Conservation (phyloP, 1,284 basidiomycete species). For the Trichosporon coremiiforme region DNA sequence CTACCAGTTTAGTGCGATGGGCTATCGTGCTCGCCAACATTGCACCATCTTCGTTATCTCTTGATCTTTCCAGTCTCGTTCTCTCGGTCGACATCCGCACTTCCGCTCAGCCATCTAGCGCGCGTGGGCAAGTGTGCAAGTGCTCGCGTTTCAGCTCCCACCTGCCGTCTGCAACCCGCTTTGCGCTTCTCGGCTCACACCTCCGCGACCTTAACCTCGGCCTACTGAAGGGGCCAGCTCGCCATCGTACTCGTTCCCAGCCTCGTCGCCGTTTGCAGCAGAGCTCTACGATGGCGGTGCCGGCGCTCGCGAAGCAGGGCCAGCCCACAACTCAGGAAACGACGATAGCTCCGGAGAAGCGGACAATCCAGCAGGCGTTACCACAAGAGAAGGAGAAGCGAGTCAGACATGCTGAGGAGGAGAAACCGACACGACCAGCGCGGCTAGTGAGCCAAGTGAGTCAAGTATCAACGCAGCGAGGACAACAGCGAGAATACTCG, state of each 20-base stretch:
- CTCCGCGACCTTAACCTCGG: not conserved
- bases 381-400: too few relatives aligned
- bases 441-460: too few relatives aligned
- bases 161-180: not conserved
- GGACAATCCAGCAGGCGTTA: too few relatives aligned
- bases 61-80: conserved; percentile 4
- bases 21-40: conserved; percentile 1
- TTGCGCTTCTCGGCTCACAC: not conserved
- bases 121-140: not conserved
- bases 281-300: too few relatives aligned
- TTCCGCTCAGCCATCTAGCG: not conserved
- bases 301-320: not conserved
- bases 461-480: too few relatives aligned
- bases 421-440: too few relatives aligned
- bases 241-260: not conserved
- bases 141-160: not conserved
- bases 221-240: too few relatives aligned
- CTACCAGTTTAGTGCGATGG: not conserved
- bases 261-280: too few relatives aligned
- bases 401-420: not conserved
- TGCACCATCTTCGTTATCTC: conserved; percentile 14
- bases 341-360: too few relatives aligned
- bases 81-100: not conserved
- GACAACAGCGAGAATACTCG: not conserved
- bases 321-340: too few relatives aligned